These are phyloP conservation scores for Apiotrichum montevideense DNA, from an alignment of 1,284 basidiomycete genomes.

Conservation along the genomic window DNA sequence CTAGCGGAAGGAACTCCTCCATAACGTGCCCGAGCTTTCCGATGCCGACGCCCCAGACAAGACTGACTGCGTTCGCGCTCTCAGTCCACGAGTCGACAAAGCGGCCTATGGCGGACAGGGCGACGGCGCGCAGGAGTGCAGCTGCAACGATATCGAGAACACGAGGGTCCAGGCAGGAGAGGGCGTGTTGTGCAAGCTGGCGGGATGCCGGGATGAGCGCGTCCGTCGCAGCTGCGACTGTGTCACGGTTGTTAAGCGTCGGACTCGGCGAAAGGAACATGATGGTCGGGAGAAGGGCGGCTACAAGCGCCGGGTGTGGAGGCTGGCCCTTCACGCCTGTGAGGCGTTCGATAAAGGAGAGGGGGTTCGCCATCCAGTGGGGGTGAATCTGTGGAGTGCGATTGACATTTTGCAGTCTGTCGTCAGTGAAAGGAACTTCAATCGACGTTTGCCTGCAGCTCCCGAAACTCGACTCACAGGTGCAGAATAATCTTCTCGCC, in stretches of 20 bases:
- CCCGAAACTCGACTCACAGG: constrained; percentile 25
- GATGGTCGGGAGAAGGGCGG: constrained; percentile 27
- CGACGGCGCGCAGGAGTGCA: constrained; percentile 21
- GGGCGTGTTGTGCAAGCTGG: constrained; percentile 18
- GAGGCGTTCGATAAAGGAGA: constrained; percentile 21
- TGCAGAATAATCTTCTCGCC: constrained; percentile 39
- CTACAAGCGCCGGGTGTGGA: constrained; percentile 31
- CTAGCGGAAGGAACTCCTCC: constrained; percentile 18
- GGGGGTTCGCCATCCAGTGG: constrained; percentile 1
- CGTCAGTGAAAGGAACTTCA: not conserved
- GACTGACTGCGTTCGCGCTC: constrained; percentile 12
- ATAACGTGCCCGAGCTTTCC: constrained; percentile 30
- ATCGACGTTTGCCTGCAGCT: too few species aligned
- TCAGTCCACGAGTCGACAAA: constrained; percentile 41
- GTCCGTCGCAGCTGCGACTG: constrained; percentile 3
- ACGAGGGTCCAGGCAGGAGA: constrained; percentile 27
- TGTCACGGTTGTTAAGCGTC: constrained; percentile 2
- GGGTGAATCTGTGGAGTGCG: constrained; percentile 17
- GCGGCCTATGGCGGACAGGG: constrained; percentile 23
- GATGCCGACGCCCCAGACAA: constrained; percentile 30
- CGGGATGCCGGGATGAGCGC: constrained; percentile 16
- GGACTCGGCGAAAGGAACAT: constrained; percentile 16
- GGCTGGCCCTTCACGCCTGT: constrained; percentile 15
- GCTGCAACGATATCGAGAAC: constrained; percentile 36
- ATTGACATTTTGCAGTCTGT: constrained; percentile 29